Conservation (phyloP, 2,329 filamentous ascomycete species). For the Penicillium oxalicum region DNA sequence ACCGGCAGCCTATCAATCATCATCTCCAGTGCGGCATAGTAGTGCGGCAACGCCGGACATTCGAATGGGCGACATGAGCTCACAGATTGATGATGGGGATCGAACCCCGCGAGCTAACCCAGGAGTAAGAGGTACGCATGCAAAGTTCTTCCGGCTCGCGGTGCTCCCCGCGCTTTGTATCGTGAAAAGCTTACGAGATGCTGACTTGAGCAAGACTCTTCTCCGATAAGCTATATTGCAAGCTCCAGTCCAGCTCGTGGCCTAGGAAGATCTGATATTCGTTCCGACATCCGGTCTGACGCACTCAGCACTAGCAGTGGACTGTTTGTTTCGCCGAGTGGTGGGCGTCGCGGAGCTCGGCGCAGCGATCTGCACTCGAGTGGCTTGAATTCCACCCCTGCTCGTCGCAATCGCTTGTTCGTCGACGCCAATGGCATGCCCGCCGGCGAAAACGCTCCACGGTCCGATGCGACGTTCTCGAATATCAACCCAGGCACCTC, state of each 20-base stretch:
- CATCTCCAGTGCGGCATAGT: slow-evolving; percentile 45
- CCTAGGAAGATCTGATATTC: slow-evolving; percentile 32
- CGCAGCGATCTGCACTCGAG: slow-evolving; percentile 87
- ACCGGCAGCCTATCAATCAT: slow-evolving; percentile 70
- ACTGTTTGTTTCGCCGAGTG: slow-evolving; percentile 66
- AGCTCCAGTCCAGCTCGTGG: slow-evolving; percentile 76
- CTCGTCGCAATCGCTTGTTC: slow-evolving; percentile 54
- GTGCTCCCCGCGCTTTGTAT: slow-evolving; percentile 1
- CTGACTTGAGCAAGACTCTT: slow-evolving; percentile 62
- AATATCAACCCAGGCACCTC: slow-evolving; percentile 77
- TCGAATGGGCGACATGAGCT: slow-evolving; percentile 43
- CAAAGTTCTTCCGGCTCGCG: not conserved
- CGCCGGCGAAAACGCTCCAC: slow-evolving; percentile 43
- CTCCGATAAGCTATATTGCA: slow-evolving; percentile 82
- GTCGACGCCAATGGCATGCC: slow-evolving; percentile 60
- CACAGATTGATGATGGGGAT: slow-evolving; percentile 43
- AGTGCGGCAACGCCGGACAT: slow-evolving; percentile 36
- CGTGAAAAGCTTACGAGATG: not conserved
- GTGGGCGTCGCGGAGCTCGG: slow-evolving; percentile 54
- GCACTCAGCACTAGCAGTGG: slow-evolving; percentile 77
- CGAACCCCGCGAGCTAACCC: slow-evolving; percentile 39
- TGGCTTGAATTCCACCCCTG: slow-evolving; percentile 50
- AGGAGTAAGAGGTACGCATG: slow-evolving; percentile 34
- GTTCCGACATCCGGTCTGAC: slow-evolving; percentile 59
- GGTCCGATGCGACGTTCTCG: slow-evolving; percentile 60